Evolutionary conservation across 2,329 filamentous ascomycete species (phyloP).

Genomic region (Cladophialophora yegresii): DNA sequence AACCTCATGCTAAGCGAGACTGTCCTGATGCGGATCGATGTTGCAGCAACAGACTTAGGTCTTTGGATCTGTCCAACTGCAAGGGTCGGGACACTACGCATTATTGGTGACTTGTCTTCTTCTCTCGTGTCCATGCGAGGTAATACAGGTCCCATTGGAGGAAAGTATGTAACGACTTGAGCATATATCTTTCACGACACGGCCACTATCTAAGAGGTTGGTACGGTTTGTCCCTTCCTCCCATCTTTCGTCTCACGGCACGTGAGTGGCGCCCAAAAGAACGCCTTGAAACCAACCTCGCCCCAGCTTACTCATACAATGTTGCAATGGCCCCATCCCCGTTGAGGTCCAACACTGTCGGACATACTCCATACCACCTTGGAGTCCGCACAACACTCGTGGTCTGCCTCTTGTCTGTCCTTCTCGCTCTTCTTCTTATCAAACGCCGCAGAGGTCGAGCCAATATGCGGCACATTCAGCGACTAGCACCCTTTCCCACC

Average conservation of each 20-base stretch:
- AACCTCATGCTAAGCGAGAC: conserved; percentile 1
- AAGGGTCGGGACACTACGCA: background rate
- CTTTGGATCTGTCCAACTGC: conserved; percentile 16
- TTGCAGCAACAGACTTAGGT: conserved; percentile 1
- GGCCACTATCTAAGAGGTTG: conserved; percentile 1
- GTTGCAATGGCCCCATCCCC: conserved; percentile 8
- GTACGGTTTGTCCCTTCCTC: background rate
- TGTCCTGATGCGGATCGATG: conserved; percentile 3
- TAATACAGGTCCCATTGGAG: conserved; percentile 8
- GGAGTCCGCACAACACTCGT: conserved; percentile 6
- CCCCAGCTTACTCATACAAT: conserved; percentile 10
- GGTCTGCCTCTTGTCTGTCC: conserved; percentile 4
- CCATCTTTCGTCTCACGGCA: background rate
- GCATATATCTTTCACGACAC: conserved; percentile 6
- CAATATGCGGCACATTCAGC: background rate
- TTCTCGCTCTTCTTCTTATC: background rate
- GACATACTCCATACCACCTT: background rate
- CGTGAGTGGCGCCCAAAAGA: background rate
- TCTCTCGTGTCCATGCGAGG: conserved; percentile 13
- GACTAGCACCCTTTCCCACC: background rate
- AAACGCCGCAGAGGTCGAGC: conserved; percentile 1
- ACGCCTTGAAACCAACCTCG: conserved; percentile 5
- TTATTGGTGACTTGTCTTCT: conserved; percentile 11
- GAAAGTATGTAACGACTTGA: background rate
- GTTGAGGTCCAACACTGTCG: background rate